Evolutionary conservation across 345 rosid species (phyloP).

Genomic region (Erodium maritimum): DNA sequence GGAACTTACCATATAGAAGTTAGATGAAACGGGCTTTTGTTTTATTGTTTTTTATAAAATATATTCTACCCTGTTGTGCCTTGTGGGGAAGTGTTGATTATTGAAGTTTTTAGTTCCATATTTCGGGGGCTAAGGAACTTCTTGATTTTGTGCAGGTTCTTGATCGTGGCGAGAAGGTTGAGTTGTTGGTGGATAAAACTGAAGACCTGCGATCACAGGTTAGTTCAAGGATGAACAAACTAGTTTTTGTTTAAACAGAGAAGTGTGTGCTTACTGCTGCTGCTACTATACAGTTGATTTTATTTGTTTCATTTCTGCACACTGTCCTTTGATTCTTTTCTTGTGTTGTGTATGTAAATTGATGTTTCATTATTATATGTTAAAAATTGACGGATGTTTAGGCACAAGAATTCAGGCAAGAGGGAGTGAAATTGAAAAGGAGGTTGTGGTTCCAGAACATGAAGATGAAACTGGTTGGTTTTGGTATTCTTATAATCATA

Average conservation of each 20-base stretch:
- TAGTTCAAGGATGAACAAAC: neutral
- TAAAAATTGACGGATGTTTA: neutral
- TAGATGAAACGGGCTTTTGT: neutral
- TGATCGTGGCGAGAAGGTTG: slow-evolving; percentile 62
- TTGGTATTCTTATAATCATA: slow-evolving; percentile 5
- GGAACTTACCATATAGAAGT: neutral
- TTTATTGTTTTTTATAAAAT: neutral
- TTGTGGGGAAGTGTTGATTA: neutral
- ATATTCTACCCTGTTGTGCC: neutral
- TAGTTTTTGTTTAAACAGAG: too few species aligned
- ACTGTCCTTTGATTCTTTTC: too few species aligned
- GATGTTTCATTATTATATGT: too few species aligned
- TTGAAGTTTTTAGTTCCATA: neutral
- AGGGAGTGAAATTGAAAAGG: slow-evolving; percentile 1
- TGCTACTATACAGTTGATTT: too few species aligned
- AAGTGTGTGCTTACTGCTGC: too few species aligned
- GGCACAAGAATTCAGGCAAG: slow-evolving; percentile 3
- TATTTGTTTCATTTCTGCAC: too few species aligned
- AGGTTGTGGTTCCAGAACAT: slow-evolving; percentile 17
- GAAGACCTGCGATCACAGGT: slow-evolving; percentile 66
- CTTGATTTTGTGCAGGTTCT: slow-evolving; percentile 47
- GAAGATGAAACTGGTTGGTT: slow-evolving; percentile 13
- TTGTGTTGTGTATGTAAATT: neutral
- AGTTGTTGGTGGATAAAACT: slow-evolving; percentile 54
- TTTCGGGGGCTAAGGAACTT: slow-evolving; percentile 4